A percentile compares a stretch with the other conserved stretches of the same genome.
Evolutionary conservation across 2,329 filamentous ascomycete species (phyloP).

Genomic region (Ophiocordyceps unilateralis): DNA sequence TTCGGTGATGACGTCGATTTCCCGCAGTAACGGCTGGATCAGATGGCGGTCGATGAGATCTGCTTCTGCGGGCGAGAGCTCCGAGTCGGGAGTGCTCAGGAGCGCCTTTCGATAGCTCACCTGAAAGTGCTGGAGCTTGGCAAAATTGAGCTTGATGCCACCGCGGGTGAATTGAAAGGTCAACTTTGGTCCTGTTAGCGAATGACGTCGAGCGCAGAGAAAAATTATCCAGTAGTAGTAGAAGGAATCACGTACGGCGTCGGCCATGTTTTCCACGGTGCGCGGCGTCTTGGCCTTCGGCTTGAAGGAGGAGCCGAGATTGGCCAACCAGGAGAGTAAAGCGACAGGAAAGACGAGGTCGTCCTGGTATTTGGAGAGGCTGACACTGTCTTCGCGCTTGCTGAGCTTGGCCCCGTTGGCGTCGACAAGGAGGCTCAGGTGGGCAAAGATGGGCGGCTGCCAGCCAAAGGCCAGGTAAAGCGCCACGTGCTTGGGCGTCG

Average conservation of each 20-base stretch:
- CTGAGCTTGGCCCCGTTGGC: slow-evolving; percentile 60
- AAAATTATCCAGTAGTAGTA: too few species aligned
- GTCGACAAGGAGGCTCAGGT: slow-evolving; percentile 60
- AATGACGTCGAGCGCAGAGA: not conserved
- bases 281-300: slow-evolving; percentile 10
- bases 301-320: slow-evolving; percentile 34
- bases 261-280: slow-evolving; percentile 50
- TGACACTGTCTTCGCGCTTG: slow-evolving; percentile 51
- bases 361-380: slow-evolving; percentile 32
- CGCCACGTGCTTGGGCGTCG: slow-evolving; percentile 57
- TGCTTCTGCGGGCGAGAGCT: slow-evolving; percentile 7
- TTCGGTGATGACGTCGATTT: slow-evolving; percentile 9
- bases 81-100: slow-evolving; percentile 9
- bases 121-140: slow-evolving; percentile 70
- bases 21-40: slow-evolving; percentile 7
- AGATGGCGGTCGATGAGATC: slow-evolving; percentile 9
- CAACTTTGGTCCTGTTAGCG: slow-evolving; percentile 36
- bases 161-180: slow-evolving; percentile 79
- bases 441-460: slow-evolving; percentile 58
- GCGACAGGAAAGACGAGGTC: slow-evolving; percentile 29
- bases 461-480: slow-evolving; percentile 67
- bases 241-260: slow-evolving; percentile 34
- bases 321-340: slow-evolving; percentile 63
- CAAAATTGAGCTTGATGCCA: slow-evolving; percentile 65
- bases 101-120: slow-evolving; percentile 36